Percentiles rank a stretch among this genome's conserved stretches.
Conservation (phyloP, 1,139 yeast species). For the Kodamaea sp. region DNA sequence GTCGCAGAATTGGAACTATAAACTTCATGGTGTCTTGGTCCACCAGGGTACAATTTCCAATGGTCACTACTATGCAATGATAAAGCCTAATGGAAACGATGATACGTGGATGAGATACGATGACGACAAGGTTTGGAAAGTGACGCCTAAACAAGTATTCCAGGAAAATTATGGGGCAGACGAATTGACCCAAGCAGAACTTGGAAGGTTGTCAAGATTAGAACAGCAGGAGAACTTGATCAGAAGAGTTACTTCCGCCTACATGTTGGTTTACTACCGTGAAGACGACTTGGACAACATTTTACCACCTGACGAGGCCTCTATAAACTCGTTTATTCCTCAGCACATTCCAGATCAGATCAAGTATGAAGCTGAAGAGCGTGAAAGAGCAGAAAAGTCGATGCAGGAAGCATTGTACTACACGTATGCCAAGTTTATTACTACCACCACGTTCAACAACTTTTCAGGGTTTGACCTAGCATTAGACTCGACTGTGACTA, state of each 20-base stretch:
- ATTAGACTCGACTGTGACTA: conserved; percentile 52
- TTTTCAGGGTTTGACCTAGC: conserved; percentile 80
- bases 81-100: conserved; percentile 67
- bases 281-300: conserved; percentile 59
- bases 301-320: conserved; percentile 55
- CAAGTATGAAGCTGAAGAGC: conserved; percentile 58
- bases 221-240: conserved; percentile 66
- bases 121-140: conserved; percentile 91
- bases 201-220: conserved; percentile 51
- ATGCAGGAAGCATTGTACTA: conserved; percentile 80
- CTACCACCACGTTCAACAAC: conserved; percentile 51
- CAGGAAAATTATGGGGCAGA: conserved; percentile 92
- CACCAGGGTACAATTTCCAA: conserved; percentile 95
- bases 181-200: conserved; percentile 47
- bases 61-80: conserved; percentile 95
- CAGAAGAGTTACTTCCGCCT: conserved; percentile 88
- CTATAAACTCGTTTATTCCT: conserved; percentile 55
- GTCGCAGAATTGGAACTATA: conserved; percentile 71
- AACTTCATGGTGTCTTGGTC: conserved; percentile 88
- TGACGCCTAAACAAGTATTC: conserved; percentile 79
- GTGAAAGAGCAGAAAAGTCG: conserved; percentile 57
- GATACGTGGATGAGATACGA: conserved; percentile 90
- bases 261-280: conserved; percentile 92
- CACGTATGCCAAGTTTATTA: conserved; percentile 58
- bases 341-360: conserved; percentile 67